Evolutionary conservation across 495 filamentous ascomycete genomes (phyloP).

Genomic region (Penicillium riverlandense): DNA sequence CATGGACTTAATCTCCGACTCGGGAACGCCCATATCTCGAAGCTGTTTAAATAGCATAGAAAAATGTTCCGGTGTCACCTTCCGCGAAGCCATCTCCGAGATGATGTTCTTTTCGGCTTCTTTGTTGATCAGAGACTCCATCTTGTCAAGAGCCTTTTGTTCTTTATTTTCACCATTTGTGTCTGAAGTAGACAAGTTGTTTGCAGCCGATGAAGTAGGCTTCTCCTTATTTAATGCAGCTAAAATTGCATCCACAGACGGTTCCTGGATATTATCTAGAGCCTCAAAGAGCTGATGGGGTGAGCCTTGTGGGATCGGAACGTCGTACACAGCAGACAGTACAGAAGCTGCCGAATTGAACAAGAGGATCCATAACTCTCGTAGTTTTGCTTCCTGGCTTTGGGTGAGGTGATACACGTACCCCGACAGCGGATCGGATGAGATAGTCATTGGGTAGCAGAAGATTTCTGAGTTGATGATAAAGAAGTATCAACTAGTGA

Average conservation of each 20-base stretch:
- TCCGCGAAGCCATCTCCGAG: constrained; percentile 9
- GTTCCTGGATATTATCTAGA: constrained; percentile 11
- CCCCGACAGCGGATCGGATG: constrained; percentile 1
- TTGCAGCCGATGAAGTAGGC: no score
- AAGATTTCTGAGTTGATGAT: no score
- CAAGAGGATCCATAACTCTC: constrained; percentile 14
- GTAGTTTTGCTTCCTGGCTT: constrained; percentile 9
- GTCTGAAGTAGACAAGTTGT: neutral
- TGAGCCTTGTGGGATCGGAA: constrained; percentile 6
- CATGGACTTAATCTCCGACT: constrained; percentile 16
- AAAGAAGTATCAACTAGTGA: no score
- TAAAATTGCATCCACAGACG: constrained; percentile 12
- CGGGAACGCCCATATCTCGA: constrained; percentile 12
- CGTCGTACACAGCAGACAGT: constrained; percentile 10
- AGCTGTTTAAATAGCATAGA: constrained; percentile 6
- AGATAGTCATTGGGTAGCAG: constrained; percentile 4
- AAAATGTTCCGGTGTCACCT: constrained; percentile 10
- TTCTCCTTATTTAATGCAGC: constrained; percentile 1
- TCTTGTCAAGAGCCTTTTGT: constrained; percentile 13
- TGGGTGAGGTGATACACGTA: constrained; percentile 12
- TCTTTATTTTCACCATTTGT: constrained; percentile 1
- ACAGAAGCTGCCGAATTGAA: constrained; percentile 10
- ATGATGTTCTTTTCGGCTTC: constrained; percentile 6
- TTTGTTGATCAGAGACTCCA: constrained; percentile 10
- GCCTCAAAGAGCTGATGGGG: constrained; percentile 11